Evolutionary conservation across 805 yeast genomes (phyloP), one percentile per base, ranked within the genome.

Genomic region (Lipomyces oligophaga): DNA sequence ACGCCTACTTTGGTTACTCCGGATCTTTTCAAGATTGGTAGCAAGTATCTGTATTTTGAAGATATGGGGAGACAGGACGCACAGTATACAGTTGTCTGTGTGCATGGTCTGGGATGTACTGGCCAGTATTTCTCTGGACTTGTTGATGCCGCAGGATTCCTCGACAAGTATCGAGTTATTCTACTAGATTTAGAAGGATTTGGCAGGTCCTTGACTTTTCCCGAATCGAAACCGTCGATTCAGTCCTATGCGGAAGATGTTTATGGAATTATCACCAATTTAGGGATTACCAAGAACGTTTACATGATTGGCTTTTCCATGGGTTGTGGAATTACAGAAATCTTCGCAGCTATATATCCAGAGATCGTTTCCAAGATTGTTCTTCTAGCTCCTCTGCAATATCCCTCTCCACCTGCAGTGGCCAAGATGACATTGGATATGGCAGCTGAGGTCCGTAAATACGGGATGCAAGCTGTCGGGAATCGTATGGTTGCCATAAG

Each of bases 171-270:
- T 19, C 43, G 52, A 5, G 44, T 47, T 10, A n/a, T 47, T 20
- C 26, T 47, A 3, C 32, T 47, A 20, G 52, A 47, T 16, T 31
- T 44, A 20, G 52, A 47, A 26, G 52, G 48, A 5, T 47, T 47
- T 22, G 52, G 52, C 3, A 5, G 13, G 13, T 47, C 52, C 7
- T 41, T 25, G 15, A 43, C 48, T n/a, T 18, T 25, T 13, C 41
- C 41, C 5, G 43, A 31, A 5, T 38, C 49, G 1, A 20, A 8
- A 16, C 31, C 34, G 5, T 33, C 38, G n/a, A 28, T 47, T 10
- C 27, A 33, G 10, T 30, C 35, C 18, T 47, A 38, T 31, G 43
- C 52, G 8, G 41, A 43, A 4, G 52, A 47, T 27, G 27, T 47
- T 6, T 38, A 13, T 26, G 34, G 34, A 11, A 26, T 47, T n/a